phyloP scores from a whole-genome alignment of 257 asterid genomes.

The Rauvolfia tetraphylla region DNA sequence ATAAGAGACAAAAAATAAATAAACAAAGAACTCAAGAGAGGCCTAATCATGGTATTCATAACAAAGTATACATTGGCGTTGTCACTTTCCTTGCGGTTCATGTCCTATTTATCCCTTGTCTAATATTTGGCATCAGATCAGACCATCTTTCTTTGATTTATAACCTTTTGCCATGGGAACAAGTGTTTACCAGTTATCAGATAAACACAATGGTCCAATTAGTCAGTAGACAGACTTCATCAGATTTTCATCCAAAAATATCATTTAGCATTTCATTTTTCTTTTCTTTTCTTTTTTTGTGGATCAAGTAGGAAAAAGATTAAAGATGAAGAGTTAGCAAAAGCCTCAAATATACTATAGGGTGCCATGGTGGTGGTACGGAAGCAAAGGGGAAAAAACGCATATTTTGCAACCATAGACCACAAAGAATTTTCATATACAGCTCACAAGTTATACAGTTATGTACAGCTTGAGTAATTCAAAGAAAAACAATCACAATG shows the following conservation, averaged over 20 bases:
- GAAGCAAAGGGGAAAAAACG: not conserved
- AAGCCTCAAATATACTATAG: not conserved
- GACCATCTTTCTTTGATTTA: not conserved
- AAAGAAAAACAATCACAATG: not conserved
- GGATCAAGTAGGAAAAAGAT: not conserved
- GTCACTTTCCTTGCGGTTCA: not conserved
- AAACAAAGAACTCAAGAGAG: not conserved
- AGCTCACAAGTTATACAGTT: not conserved
- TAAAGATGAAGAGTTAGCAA: not conserved
- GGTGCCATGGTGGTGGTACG: not conserved
- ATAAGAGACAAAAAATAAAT: not conserved
- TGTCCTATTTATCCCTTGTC: not conserved
- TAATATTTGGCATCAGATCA: not conserved
- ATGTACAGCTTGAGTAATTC: not conserved
- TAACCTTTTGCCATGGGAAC: not conserved
- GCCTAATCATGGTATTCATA: not conserved
- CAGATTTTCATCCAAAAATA: not conserved
- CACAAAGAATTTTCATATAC: not conserved
- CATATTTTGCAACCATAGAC: not conserved
- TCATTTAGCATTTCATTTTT: not conserved
- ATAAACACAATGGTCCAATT: not conserved
- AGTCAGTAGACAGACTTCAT: not conserved
- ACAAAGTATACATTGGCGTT: not conserved
- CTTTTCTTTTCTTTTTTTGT: not conserved
- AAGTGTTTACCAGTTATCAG: not conserved